Evolutionary conservation across 2,329 filamentous ascomycete species (phyloP).

Genomic region (Colletotrichum falcatum): DNA sequence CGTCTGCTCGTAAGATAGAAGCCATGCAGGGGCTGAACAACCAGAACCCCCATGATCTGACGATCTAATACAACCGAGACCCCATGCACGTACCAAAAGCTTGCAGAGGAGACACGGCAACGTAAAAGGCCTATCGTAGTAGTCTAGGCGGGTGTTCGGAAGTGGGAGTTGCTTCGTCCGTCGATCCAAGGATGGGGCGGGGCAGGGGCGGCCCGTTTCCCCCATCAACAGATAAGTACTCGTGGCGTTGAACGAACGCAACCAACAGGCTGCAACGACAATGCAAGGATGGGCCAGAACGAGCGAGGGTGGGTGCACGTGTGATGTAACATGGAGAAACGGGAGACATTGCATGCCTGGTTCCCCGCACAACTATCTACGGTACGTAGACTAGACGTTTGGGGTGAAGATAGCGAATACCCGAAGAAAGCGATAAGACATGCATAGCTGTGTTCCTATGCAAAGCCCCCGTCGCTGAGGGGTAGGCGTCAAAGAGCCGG

Average conservation of each 20-base stretch:
- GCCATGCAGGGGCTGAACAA: background rate
- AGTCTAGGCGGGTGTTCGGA: background rate
- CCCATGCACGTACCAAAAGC: background rate
- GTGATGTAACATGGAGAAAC: background rate
- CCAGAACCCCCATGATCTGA: background rate
- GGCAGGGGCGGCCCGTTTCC: background rate
- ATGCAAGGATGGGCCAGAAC: too few species aligned
- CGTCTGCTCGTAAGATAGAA: background rate
- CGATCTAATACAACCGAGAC: too few species aligned
- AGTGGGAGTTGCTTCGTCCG: background rate
- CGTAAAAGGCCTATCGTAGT: background rate
- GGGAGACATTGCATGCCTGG: too few species aligned
- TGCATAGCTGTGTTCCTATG: background rate
- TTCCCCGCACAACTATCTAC: background rate
- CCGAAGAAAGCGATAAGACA: slow-evolving; percentile 14
- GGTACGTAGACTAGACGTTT: background rate
- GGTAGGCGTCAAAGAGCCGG: background rate
- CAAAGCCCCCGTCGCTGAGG: background rate
- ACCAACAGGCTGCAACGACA: background rate
- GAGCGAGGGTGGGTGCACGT: too few species aligned
- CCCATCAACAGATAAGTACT: background rate
- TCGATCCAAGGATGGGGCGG: slow-evolving; percentile 19
- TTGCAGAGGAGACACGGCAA: too few species aligned
- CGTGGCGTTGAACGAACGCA: background rate
- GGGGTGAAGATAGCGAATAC: background rate